Conservation (phyloP, 371 early-diverging fungal species). For the Apophysomyces sp. region DNA sequence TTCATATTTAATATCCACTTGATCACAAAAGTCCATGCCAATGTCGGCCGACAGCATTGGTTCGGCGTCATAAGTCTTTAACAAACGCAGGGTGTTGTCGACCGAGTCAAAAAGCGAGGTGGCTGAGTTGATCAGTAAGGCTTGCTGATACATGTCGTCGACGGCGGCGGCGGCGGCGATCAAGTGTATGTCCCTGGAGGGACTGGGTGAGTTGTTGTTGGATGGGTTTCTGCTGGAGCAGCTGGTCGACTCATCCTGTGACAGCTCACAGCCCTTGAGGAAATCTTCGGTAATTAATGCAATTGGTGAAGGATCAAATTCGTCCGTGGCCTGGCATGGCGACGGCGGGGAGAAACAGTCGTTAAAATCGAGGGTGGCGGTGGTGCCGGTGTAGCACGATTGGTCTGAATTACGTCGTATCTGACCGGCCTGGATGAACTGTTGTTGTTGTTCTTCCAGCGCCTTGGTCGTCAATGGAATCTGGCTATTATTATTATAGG, state of each 20-base stretch:
- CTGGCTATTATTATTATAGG: neutral
- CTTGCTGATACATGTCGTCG: neutral
- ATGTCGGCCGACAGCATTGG: neutral
- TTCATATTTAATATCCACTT: neutral
- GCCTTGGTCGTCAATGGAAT: constrained; percentile 15
- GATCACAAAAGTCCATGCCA: neutral
- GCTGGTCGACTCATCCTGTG: neutral
- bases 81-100: neutral
- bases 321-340: neutral
- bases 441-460: constrained; percentile 21
- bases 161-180: neutral
- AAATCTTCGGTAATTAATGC: neutral
- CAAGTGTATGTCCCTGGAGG: neutral
- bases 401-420: constrained; percentile 7
- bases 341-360: constrained; percentile 48
- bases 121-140: neutral
- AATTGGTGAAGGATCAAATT: neutral
- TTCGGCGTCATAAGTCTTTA: neutral
- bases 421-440: constrained; percentile 11
- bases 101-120: neutral
- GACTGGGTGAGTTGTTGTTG: neutral
- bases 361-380: constrained; percentile 44
- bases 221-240: neutral
- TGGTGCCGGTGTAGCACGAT: constrained; percentile 37
- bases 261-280: neutral